Base-by-base conservation (phyloP, 495 filamentous ascomycete genomes). In the Lophium mytilinum region DNA sequence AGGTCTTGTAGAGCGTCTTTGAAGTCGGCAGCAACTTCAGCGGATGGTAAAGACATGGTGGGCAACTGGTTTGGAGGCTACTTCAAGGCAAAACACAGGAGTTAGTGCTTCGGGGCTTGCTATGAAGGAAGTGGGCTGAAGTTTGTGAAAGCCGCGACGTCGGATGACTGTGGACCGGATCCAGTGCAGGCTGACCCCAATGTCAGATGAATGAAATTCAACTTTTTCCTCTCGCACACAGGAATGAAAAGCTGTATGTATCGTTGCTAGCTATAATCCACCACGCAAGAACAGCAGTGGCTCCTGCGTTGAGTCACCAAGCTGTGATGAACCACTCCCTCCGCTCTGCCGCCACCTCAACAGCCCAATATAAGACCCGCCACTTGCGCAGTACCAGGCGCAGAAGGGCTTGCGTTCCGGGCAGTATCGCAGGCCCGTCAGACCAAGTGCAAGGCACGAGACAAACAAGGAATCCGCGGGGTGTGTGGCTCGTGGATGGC, bases 1-100 rank as follows among this genome's bases (percentile, higher is more conserved):
- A 98, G 78, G 73, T 96, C 93, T 72, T 92, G 85, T 66, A 98
- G 79, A 50, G 93, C 93, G 60, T 89, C 85, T 66, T 84, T 87
- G 78, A 94, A 98, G 77, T 96, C 94, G 71, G 90, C 85, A 56
- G 90, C 92, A 61, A 97, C 88, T 70, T 95, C 90, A 68, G 87
- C 89, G 52, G 89, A 92, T 62, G 82, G 75, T 80, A 50, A 78
- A 71, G 83, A 83, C 89, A 94, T 95, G 76, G 65, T 79, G 76
- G 68, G 69, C 61, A 55, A 59, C 40, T 51, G 43, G 40, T 52
- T 43, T 62, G 30, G 47, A 45, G 37, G 18, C 48, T 40, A 47
- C 46, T 15, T 30, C 30, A 50, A 43, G 14, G 34, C 55, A 45
- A 50, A 37, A 41, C 34, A 15, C 53, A 53, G 43, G 34, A n/a